These are phyloP conservation scores for Aspergillus nomiae DNA, from an alignment of 2,329 filamentous ascomycete species.

Conservation along the genomic window DNA sequence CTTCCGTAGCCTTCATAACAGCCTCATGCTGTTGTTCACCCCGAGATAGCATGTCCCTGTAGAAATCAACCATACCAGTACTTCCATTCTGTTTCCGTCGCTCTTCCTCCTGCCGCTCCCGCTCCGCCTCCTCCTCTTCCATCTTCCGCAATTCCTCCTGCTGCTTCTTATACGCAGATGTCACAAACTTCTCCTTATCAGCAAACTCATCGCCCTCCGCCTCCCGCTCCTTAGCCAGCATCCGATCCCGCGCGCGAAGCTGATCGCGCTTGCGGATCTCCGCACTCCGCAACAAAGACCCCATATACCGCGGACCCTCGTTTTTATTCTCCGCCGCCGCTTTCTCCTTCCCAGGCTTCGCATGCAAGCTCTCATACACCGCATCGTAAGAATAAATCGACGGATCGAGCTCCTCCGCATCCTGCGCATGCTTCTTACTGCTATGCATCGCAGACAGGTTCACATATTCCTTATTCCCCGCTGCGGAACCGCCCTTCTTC, in stretches of 20 bases:
- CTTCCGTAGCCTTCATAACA: slow-evolving; percentile 57
- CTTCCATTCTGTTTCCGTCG: slow-evolving; percentile 49
- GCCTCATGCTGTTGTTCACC: slow-evolving; percentile 60
- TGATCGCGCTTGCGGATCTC: slow-evolving; percentile 66
- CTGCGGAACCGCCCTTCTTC: slow-evolving; percentile 13
- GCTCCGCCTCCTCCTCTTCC: slow-evolving; percentile 61
- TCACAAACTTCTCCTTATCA: slow-evolving; percentile 69
- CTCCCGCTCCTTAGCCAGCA: slow-evolving; percentile 63
- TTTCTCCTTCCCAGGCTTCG: slow-evolving; percentile 34
- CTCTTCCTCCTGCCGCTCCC: slow-evolving; percentile 58
- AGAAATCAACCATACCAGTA: slow-evolving; percentile 62
- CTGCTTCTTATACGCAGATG: slow-evolving; percentile 64
- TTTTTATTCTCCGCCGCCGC: slow-evolving; percentile 20
- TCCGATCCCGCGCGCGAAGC: slow-evolving; percentile 61
- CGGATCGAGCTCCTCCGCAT: slow-evolving; percentile 48
- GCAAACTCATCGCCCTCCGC: slow-evolving; percentile 67
- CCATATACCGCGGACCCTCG: slow-evolving; percentile 61
- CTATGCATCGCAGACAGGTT: slow-evolving; percentile 51
- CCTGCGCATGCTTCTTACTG: slow-evolving; percentile 47
- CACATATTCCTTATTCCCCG: slow-evolving; percentile 35
- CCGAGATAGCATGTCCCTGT: slow-evolving; percentile 60
- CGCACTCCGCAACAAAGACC: slow-evolving; percentile 59
- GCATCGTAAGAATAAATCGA: slow-evolving; percentile 54
- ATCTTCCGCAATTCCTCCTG: slow-evolving; percentile 60
- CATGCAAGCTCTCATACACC: slow-evolving; percentile 52